A percentile compares a stretch with the other conserved stretches of the same genome.
These are phyloP conservation scores for Periconia macrospinosa DNA, from an alignment of 2,329 filamentous ascomycete species.

Conservation along the genomic window DNA sequence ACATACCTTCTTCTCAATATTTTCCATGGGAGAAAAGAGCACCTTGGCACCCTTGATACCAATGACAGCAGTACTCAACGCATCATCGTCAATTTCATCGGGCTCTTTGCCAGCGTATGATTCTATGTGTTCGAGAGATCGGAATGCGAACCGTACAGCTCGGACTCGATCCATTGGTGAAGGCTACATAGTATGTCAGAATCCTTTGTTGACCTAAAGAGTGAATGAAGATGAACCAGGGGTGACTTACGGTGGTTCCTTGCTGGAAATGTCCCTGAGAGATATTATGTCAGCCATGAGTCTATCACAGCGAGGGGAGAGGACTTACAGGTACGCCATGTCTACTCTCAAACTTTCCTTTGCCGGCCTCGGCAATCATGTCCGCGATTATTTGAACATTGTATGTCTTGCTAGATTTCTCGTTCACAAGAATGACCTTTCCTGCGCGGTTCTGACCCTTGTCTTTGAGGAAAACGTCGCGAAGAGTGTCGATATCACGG, in stretches of 20 bases:
- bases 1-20: constrained; percentile 65
- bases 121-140: constrained; percentile 91
- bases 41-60: constrained; percentile 90
- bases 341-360: constrained; percentile 88
- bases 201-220: neutral
- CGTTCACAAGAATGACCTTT: constrained; percentile 94
- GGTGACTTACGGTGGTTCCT: constrained; percentile 20
- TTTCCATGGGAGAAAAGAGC: constrained; percentile 80
- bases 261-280: constrained; percentile 51
- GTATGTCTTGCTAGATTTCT: constrained; percentile 88
- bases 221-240: neutral
- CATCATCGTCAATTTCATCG: constrained; percentile 71
- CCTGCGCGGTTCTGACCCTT: constrained; percentile 86
- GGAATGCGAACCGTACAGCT: constrained; percentile 88
- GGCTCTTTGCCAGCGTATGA: constrained; percentile 66
- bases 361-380: constrained; percentile 92
- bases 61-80: constrained; percentile 77
- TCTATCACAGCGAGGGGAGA: no score
- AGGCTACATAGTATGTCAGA: constrained; percentile 56
- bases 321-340: constrained; percentile 67
- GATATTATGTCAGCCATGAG: no score
- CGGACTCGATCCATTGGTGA: constrained; percentile 95
- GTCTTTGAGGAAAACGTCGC: constrained; percentile 81
- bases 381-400: constrained; percentile 90
- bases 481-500: constrained; percentile 84